These are phyloP conservation scores for Blastomyces silverae DNA, from an alignment of 2,329 filamentous ascomycete genomes.

Conservation along the genomic window DNA sequence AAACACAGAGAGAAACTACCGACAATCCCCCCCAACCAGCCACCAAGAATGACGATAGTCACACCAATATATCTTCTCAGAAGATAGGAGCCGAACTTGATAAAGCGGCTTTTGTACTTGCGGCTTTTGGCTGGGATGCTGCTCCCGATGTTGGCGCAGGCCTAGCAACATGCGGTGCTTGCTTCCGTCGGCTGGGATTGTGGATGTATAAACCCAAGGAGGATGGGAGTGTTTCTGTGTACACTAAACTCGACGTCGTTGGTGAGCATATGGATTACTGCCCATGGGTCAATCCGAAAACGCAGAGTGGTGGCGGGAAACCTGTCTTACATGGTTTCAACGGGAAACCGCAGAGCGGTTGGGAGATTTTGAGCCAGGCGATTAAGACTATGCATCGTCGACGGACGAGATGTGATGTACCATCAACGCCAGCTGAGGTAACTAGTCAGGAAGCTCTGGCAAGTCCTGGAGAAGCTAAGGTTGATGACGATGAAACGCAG, in stretches of 20 bases:
- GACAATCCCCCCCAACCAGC: background rate
- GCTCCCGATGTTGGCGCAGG: constrained; percentile 48
- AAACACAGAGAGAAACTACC: too few relatives aligned
- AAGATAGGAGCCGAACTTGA: constrained; percentile 39
- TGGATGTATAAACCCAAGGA: constrained; percentile 87
- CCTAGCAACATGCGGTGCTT: constrained; percentile 73
- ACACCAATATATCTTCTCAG: background rate
- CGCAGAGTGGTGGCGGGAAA: constrained; percentile 49
- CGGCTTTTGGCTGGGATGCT: constrained; percentile 69
- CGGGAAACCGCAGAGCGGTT: constrained; percentile 38
- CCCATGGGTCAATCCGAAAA: constrained; percentile 63
- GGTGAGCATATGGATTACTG: constrained; percentile 76
- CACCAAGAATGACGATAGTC: background rate
- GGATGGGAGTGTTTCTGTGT: constrained; percentile 40
- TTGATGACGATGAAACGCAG: constrained; percentile 39
- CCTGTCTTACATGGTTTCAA: constrained; percentile 29
- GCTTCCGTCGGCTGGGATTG: constrained; percentile 77
- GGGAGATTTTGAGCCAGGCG: constrained; percentile 41
- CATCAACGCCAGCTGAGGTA: constrained; percentile 28
- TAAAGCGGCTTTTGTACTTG: constrained; percentile 59
- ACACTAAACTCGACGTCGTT: constrained; percentile 56
- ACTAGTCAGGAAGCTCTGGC: constrained; percentile 25
- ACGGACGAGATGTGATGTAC: constrained; percentile 26
- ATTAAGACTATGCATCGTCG: constrained; percentile 38
- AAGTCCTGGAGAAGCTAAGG: constrained; percentile 17